Evolutionary conservation across 176 grass and related monocot species (phyloP), one percentile per base, ranked within the genome.

Genomic region (Poa annua): DNA sequence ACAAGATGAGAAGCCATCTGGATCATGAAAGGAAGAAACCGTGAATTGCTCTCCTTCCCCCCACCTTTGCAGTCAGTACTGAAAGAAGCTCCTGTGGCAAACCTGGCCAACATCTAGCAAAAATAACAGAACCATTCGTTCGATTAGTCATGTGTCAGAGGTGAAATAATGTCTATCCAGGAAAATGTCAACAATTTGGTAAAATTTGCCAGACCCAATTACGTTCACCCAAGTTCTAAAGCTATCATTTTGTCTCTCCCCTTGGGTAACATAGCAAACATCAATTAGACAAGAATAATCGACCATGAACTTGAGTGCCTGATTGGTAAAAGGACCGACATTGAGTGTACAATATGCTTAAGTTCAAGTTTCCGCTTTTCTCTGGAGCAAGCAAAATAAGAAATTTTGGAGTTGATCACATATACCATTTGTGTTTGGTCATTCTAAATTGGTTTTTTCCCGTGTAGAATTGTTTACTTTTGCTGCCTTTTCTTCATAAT

Each of bases 21-120:
- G 60, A 98, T 79, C 96, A 95, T 98, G 79, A 95, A 95, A 76
- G 91, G 96, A 76, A 98, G 89, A 85, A 93, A 98, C 45, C 77
- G 89, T 2, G 92, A 98, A 83, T 98, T 98, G 89, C 96, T 98
- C 81, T 98, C 92, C 86, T 78, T 87, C 6, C 96, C 96, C 42
- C 96, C 96, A 78, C 96, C 96, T 91, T 94, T 98, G 79, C 90
- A 78, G 76, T 98, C 96, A 4, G 71, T 88, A 74, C 83, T 98
- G 81, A 98, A 98, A 53, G 83, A 83, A 74, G 96, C 91, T 6
- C 92, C 92, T 73, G 96, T 98, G 15, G 96, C 96, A 88, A 98
- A 95, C 80, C 96, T 92, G 74, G 96, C 96, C 54, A 98, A 71
- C 96, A 98, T 98, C 96, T 98, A 73, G 15, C 39, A 41, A 82